These are phyloP conservation scores for Zygosaccharomyces pseudobailii DNA, from an alignment of 1,139 yeast species.

Conservation along the genomic window DNA sequence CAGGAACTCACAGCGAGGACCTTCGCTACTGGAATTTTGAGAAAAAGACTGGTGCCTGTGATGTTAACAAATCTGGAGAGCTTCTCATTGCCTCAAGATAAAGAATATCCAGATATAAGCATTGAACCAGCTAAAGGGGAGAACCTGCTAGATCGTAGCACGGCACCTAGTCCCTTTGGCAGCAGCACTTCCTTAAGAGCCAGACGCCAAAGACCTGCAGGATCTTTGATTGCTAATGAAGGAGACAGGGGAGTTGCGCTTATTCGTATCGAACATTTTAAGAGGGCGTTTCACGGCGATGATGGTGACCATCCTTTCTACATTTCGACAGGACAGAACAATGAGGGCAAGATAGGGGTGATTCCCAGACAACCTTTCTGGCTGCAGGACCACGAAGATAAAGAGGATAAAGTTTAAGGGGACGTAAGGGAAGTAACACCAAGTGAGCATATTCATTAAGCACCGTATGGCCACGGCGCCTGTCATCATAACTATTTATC, in stretches of 20 bases:
- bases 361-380: constrained; percentile 26
- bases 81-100: constrained; percentile 20
- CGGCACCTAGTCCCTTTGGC: constrained; percentile 6
- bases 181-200: constrained; percentile 22
- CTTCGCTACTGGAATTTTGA: constrained; percentile 71
- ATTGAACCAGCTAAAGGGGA: constrained; percentile 8
- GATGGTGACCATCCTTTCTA: constrained; percentile 9
- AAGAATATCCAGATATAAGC: constrained; percentile 15
- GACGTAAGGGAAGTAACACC: neutral
- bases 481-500: neutral
- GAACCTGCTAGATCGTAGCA: constrained; percentile 1
- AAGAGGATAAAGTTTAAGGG: neutral
- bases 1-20: constrained; percentile 93
- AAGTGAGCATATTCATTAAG: neutral
- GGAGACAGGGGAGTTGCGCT: constrained; percentile 68
- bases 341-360: constrained; percentile 9
- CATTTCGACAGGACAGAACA: constrained; percentile 1
- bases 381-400: constrained; percentile 11
- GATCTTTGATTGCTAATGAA: constrained; percentile 51
- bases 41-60: constrained; percentile 78
- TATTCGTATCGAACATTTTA: constrained; percentile 39
- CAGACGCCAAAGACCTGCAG: constrained; percentile 43
- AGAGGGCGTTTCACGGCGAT: constrained; percentile 15
- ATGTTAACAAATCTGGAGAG: constrained; percentile 38
- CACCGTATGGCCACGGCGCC: too few species aligned